Base-by-base conservation (phyloP, 768 basidiomycete genomes). In the Kwoniella dejecticola region DNA sequence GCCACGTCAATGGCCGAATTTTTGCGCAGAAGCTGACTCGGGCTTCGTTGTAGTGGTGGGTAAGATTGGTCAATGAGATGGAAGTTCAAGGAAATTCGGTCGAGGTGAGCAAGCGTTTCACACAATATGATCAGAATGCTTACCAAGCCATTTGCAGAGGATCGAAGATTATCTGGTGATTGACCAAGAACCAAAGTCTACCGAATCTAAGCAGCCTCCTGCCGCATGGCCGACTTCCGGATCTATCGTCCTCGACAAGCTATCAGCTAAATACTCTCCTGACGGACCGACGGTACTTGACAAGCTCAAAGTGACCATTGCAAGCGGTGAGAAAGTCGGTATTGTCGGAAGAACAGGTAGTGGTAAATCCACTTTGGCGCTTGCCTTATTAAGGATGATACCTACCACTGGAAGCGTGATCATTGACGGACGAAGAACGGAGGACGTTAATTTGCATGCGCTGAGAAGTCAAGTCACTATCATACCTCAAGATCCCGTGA, bases 141-240 rank as follows among this genome's bases (percentile, higher is more conserved):
- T n/a, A n/a, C n/a, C n/a, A n/a, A 42, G 40, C 8, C 12, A 23
- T 58, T 83, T 47, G n/a, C 82, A 85, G 69, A 81, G 85, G 42
- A 81, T 87, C 44, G 79, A 83, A 46, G 83, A 83, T 46, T 87
- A 86, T 67, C 72, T 86, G 36, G 74, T 80, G n/a, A 84, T 85
- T 41, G 85, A 85, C 50, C 84, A 84, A 60, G 86, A 87, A 69
- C 81, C 81, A 0, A 77, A 79, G 53, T 63, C 81, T 0, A 79
- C 79, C 0, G 63, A 75, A 26, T 63, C 77, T 5, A 82, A 82
- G 2, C 71, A 81, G n/a, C 86, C 86, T 3, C 85, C 86, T 4
- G 86, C 86, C 0, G 83, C 85, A 58, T 87, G 86, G 86, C 86
- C 86, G 3, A 80, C 85, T 0, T 83, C 83, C 27, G 86, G 86